Percentiles rank a stretch among this genome's conserved stretches.
Evolutionary conservation across 768 basidiomycete species (phyloP).

Genomic region (Leccinellum luteum): DNA sequence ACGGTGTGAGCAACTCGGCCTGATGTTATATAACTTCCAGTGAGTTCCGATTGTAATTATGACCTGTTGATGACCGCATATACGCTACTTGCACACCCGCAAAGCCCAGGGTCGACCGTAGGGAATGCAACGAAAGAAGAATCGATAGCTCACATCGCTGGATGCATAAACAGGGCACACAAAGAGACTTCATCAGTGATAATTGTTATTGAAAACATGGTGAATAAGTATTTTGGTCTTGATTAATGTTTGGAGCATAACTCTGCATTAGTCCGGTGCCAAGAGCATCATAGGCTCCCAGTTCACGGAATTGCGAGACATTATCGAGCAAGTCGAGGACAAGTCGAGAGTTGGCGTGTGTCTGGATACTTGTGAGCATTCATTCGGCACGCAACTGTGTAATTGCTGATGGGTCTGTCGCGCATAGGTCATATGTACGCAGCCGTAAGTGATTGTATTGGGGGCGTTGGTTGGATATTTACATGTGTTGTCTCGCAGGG

Average conservation of each 20-base stretch:
- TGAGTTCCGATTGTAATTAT: conserved; percentile 35
- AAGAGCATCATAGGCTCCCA: conserved; percentile 75
- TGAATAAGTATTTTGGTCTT: conserved; percentile 13
- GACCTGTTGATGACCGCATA: neutral
- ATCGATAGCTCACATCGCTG: conserved; percentile 63
- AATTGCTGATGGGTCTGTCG: neutral
- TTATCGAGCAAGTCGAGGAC: conserved; percentile 69
- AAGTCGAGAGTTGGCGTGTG: conserved; percentile 79
- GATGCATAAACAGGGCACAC: conserved; percentile 74
- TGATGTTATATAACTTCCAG: conserved; percentile 84
- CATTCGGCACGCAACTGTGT: neutral
- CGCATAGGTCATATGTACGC: conserved; percentile 70
- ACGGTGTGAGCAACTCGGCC: conserved; percentile 73
- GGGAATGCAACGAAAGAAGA: conserved; percentile 60
- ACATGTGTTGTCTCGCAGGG: conserved; percentile 44
- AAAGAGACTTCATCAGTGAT: conserved; percentile 53
- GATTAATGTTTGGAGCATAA: neutral
- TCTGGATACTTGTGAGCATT: conserved; percentile 74
- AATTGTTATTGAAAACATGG: conserved; percentile 85
- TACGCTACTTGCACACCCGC: conserved; percentile 1
- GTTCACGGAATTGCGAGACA: conserved; percentile 63
- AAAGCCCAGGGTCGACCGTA: conserved; percentile 81
- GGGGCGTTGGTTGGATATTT: conserved; percentile 7
- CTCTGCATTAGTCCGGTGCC: conserved; percentile 58
- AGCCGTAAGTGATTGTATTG: conserved; percentile 59